A percentile compares a stretch with the other conserved stretches of the same genome.
Evolutionary conservation across 2,329 filamentous ascomycete species (phyloP).

Genomic region (Cladobotryum mycophilum): DNA sequence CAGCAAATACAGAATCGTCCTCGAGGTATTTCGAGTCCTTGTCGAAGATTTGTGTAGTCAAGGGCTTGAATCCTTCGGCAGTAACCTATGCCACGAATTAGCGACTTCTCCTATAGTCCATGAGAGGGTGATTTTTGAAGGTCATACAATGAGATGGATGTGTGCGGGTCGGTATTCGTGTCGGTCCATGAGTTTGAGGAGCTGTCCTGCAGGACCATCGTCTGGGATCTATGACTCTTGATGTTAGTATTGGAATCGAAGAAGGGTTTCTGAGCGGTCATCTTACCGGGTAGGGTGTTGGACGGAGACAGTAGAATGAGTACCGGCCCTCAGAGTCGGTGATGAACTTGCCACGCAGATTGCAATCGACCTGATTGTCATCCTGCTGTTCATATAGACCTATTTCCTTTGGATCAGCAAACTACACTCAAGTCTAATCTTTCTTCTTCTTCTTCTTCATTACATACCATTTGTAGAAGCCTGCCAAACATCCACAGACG

Average conservation of each 20-base stretch:
- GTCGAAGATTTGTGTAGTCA: slow-evolving; percentile 73
- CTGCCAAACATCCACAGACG: slow-evolving; percentile 73
- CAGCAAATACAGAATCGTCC: slow-evolving; percentile 48
- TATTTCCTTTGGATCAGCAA: slow-evolving; percentile 10
- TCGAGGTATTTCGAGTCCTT: slow-evolving; percentile 54
- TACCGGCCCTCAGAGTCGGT: slow-evolving; percentile 62
- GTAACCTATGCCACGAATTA: slow-evolving; percentile 27
- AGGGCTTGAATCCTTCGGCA: slow-evolving; percentile 54
- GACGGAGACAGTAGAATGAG: slow-evolving; percentile 53
- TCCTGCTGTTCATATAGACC: slow-evolving; percentile 68
- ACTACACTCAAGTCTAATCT: not conserved
- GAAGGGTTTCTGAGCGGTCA: not conserved
- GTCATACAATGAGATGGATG: slow-evolving; percentile 50
- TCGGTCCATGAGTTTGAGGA: slow-evolving; percentile 49
- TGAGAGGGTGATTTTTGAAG: not conserved
- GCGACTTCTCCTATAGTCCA: not conserved
- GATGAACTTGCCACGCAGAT: slow-evolving; percentile 65
- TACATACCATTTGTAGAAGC: slow-evolving; percentile 61
- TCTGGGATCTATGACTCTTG: slow-evolving; percentile 26
- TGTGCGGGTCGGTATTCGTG: slow-evolving; percentile 53
- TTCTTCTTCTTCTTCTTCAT: too few species aligned
- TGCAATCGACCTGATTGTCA: slow-evolving; percentile 61
- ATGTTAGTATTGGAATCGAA: slow-evolving; percentile 1
- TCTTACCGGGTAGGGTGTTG: slow-evolving; percentile 47
- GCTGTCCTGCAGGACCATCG: slow-evolving; percentile 47